Evolutionary conservation across 2,329 filamentous ascomycete species (phyloP), one percentile per base, ranked within the genome.

Genomic region (Dryadomyces quercus-mongolicae): DNA sequence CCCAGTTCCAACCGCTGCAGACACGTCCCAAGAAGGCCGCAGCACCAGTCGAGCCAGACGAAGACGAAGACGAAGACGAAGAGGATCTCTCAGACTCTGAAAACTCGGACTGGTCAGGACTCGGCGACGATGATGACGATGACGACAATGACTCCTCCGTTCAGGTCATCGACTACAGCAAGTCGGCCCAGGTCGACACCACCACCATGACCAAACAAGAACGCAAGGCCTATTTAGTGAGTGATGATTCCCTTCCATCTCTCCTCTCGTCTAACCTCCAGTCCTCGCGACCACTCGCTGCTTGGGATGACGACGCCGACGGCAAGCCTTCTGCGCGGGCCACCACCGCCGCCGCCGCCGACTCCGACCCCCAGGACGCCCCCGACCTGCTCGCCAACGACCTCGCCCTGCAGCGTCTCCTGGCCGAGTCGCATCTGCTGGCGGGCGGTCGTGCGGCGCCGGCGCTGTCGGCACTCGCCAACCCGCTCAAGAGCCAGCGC

Each of bases 391-490:
- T 97, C 18, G 90, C 91, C 66, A 91, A 96, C 68, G 93, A 97
- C 67, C 82, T 95, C 53, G 91, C 88, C 43, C 82, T 98, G 15
- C 92, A 96, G 67, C 85, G 90, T 49, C 82, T 98, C 44, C 81
- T 98, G 55, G 79, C 85, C 61, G 93, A 98, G 74, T 96, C 91
- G 0, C 90, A 95, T 69, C 84, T 97, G 57, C 82, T 97, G 55
- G 72, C 78, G 1, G 73, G 76, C 15, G 71, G 77, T 47, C 64
- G 68, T 42, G 18, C 18, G 15, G 42, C 42, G 16, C 16, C 42
- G 12, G 18, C 42, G 15, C 42, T 20, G 12, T 44, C 42, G 16
- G 42, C 64, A 51, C 62, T 68, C 16, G 64, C 72, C 46, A 66
- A 69, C 43, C 64, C 64, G 16, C 48, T 46, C 43, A 58, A 60